Evolutionary conservation across 768 basidiomycete species (phyloP), one percentile per base, ranked within the genome.

Genomic region (Leccinum olivaceopallidum): DNA sequence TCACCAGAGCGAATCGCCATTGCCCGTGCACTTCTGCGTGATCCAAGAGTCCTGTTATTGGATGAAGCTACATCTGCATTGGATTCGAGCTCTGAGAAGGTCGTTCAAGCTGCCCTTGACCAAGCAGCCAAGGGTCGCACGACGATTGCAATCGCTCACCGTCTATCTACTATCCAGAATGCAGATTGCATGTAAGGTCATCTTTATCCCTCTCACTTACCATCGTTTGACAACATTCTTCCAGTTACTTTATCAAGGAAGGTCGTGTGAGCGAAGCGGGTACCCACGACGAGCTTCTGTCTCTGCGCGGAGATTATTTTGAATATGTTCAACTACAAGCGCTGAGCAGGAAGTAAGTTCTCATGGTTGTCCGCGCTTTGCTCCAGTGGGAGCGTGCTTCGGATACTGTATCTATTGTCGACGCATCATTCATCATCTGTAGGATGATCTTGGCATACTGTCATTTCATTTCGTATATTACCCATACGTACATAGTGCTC

Each of bases 131-230:
- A 86, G 76, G 95, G 95, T 47, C 84, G 96, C 59, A 96, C 95
- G 6, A 97, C 95, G 6, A 89, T 95, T 61, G 91, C 95, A n/a
- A 96, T 99, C 63, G 96, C 96, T 4, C 97, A 98, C 76, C 84
- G 97, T 59, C 76, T 99, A 60, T 92, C 90, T 14, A 94, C 92
- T 2, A 95, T 97, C 65, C 94, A 96, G 74, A 92, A 94, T 67
- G 93, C 94, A 8, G 87, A 95, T 72, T 79, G 85, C 73, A 97
- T 97, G 87, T 91, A 73, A 74, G 87, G 9, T 14, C n/a, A 18
- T 16, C 18, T 42, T 24, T 9, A 20, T 47, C 5, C 12, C 39
- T 22, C 28, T 8, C 20, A 9, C 26, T 2, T 34, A 32, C 18
- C 5, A 18, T 13, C 13, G 14, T 47, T 53, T 66, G 32, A 62